phyloP scores from a whole-genome alignment of 1,284 basidiomycete species.

The Fistulinella staudtii region DNA sequence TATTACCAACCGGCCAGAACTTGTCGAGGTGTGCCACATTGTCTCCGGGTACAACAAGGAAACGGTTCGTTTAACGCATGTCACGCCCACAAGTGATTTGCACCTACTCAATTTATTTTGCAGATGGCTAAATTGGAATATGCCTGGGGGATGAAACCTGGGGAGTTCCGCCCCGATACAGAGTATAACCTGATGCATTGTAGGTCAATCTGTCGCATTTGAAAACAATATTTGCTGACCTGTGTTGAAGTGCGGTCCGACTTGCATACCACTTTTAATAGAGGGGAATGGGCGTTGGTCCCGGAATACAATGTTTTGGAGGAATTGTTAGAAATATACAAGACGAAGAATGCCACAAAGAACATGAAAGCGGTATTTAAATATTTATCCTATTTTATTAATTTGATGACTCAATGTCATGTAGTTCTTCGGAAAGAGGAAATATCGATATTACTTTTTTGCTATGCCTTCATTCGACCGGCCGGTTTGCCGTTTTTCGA shows the following conservation, averaged over 20 bases:
- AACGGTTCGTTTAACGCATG: background rate
- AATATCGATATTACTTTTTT: background rate
- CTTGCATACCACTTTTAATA: slow-evolving; percentile 1
- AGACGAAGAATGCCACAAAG: background rate
- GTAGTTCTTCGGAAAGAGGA: background rate
- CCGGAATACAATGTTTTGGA: background rate
- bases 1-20: background rate
- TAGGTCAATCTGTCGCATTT: background rate
- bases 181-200: background rate
- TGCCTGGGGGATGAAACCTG: background rate
- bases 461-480: background rate
- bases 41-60: background rate
- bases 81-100: background rate
- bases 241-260: background rate
- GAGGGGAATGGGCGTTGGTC: background rate
- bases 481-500: background rate
- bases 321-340: background rate
- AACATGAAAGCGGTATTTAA: background rate
- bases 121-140: slow-evolving; percentile 68
- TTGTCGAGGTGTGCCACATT: background rate
- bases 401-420: background rate
- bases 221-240: background rate
- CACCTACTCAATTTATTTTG: background rate
- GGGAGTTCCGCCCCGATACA: background rate
- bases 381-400: background rate